Percentiles rank a stretch among this genome's conserved stretches.
Conservation (phyloP, 2,329 filamentous ascomycete species). For the Apiospora marii region DNA sequence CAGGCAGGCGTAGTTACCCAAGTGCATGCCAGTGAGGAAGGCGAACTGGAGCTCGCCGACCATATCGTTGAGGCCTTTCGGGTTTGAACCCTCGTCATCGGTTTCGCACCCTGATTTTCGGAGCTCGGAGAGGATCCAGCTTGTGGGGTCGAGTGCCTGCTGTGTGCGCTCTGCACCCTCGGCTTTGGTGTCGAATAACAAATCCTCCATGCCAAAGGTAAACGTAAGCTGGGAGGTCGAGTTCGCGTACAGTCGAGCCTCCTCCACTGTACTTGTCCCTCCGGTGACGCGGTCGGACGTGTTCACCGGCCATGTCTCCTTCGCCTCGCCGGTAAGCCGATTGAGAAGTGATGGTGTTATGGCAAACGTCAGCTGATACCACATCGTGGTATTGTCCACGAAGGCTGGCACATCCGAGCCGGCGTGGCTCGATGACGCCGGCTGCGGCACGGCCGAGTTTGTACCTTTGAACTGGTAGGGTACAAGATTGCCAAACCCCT, state of each 20-base stretch:
- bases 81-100: neutral
- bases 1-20: constrained; percentile 66
- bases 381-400: constrained; percentile 49
- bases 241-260: constrained; percentile 48
- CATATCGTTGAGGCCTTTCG: constrained; percentile 48
- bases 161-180: constrained; percentile 39
- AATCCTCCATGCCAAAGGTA: constrained; percentile 40
- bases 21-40: constrained; percentile 63
- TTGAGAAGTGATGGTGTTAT: constrained; percentile 55
- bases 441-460: constrained; percentile 29
- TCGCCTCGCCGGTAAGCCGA: constrained; percentile 53
- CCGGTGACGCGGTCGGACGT: constrained; percentile 61
- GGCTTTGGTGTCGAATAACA: constrained; percentile 38
- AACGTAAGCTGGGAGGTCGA: constrained; percentile 35
- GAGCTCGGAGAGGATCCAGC: constrained; percentile 51
- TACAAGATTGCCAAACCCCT: constrained; percentile 51
- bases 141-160: constrained; percentile 50
- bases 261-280: constrained; percentile 48
- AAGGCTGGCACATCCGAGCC: constrained; percentile 36
- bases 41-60: constrained; percentile 68
- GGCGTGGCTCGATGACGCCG: constrained; percentile 27
- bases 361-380: constrained; percentile 59
- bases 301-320: constrained; percentile 58
- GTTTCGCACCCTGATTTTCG: neutral
- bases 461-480: constrained; percentile 51